Evolutionary conservation across 148 eudicot species (phyloP).

Genomic region (Rhododendron ferrugineum): DNA sequence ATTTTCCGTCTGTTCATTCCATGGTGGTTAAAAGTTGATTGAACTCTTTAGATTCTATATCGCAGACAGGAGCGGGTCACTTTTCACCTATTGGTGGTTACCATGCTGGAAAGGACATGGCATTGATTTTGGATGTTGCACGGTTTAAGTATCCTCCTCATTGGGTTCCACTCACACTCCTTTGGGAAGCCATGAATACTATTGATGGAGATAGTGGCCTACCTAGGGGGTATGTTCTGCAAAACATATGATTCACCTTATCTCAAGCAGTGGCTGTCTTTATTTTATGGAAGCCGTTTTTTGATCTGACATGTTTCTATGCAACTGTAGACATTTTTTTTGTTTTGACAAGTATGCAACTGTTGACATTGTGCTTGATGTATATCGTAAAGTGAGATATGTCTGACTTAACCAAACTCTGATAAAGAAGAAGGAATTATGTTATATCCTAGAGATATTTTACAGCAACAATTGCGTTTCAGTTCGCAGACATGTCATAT

Average conservation of each 20-base stretch:
- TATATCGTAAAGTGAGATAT: too few species aligned
- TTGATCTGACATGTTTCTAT: not conserved
- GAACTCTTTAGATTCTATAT: conserved; percentile 5
- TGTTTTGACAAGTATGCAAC: not conserved
- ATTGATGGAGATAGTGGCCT: conserved; percentile 57
- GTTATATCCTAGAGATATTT: not conserved
- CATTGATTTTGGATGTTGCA: conserved; percentile 79
- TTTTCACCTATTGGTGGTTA: conserved; percentile 96
- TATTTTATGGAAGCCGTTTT: not conserved
- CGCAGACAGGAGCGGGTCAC: conserved; percentile 84
- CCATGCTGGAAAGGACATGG: conserved; percentile 81
- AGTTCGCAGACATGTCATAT: not conserved
- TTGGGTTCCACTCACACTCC: conserved; percentile 79
- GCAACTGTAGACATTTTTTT: too few species aligned
- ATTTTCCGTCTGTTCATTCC: not conserved
- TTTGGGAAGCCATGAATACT: conserved; percentile 94
- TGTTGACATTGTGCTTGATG: not conserved
- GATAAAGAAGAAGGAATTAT: not conserved
- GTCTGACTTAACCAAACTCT: not conserved
- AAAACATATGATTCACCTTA: not conserved
- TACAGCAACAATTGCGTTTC: not conserved
- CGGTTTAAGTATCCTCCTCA: conserved; percentile 97
- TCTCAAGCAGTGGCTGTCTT: not conserved
- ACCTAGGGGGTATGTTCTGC: conserved; percentile 62
- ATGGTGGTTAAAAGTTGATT: not conserved